A percentile compares a stretch with the other conserved stretches of the same genome.
These are phyloP conservation scores for Nannochloropsis gaditana DNA, from an alignment of 108 stramenopile species.

Conservation along the genomic window DNA sequence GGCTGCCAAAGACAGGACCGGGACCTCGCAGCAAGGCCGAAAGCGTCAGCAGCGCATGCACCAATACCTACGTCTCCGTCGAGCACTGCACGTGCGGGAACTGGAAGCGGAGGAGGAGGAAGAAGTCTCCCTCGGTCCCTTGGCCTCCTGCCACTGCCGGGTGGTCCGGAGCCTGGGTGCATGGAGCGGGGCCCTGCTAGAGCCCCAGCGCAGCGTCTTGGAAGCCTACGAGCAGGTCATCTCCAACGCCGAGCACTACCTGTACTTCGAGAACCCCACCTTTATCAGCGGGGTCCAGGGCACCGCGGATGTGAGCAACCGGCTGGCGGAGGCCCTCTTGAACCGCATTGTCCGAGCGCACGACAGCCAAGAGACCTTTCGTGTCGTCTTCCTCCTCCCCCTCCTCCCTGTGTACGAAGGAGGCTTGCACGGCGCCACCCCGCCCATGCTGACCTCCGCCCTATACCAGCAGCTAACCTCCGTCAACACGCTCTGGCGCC, in stretches of 20 bases:
- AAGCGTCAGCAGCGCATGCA: constrained; percentile 10
- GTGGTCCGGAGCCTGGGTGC: constrained; percentile 4
- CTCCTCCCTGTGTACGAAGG: not conserved
- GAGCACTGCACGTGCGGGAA: not conserved
- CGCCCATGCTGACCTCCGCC: not conserved
- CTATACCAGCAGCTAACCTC: not conserved
- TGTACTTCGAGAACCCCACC: constrained; percentile 10
- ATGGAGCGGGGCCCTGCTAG: not conserved
- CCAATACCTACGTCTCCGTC: constrained; percentile 5
- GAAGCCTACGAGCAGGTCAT: not conserved
- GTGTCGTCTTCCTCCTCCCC: not conserved
- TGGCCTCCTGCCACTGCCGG: not conserved
- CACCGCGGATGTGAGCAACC: not conserved
- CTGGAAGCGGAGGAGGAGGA: not conserved
- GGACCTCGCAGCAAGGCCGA: not conserved
- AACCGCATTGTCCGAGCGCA: constrained; percentile 19
- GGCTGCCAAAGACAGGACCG: not conserved
- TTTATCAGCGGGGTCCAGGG: not conserved
- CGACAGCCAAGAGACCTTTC: not conserved
- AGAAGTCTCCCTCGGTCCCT: not conserved
- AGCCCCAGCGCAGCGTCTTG: not conserved
- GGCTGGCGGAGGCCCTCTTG: not conserved
- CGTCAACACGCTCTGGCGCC: not conserved
- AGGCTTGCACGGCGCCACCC: constrained; percentile 2
- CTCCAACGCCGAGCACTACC: not conserved